Base-by-base conservation (phyloP, 352 stramenopile genomes). In the Phytopythium cucurbitacearum region DNA sequence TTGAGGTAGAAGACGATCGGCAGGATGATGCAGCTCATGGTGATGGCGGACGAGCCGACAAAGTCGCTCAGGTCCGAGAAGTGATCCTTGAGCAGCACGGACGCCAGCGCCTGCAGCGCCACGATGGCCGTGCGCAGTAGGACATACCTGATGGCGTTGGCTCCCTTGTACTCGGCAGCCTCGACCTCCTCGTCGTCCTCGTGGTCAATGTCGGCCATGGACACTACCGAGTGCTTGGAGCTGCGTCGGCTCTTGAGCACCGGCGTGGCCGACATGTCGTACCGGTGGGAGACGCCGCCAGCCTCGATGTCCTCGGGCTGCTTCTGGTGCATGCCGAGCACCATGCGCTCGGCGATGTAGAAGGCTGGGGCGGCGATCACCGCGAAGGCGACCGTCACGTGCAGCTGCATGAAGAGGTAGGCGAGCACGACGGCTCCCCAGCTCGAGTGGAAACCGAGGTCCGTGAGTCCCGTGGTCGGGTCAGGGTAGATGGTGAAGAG, bases 401-500 rank as follows among this genome's bases (percentile, higher is more conserved):
- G 62, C 3, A 70, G 59, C 34, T 66, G 62, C 62, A 72, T 76
- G 49, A 65, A 69, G 1, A 71, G 57, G 40, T 65, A 83, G 5
- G 64, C 69, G 9, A 78, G 48, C 3, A 73, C 62, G 11, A 72
- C 66, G 3, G 44, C 54, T 15, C 72, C 72, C 50, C 63, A 60
- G 54, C 67, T 47, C 11, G 64, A 59, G 13, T 59, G 45, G 47
- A 85, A 85, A 7, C 70, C 73, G 5, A 80, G 57, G 28, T 48
- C 51, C 5, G 63, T 70, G 34, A 76, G 54, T 3, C 46, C 57
- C 2, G 51, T 72, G 0, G 60, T 53, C 5, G 33, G 7, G 53
- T 76, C 53, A 7, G 69, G 67, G 64, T 72, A 83, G 46, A 89
- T 85, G 9, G 73, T 73, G 56, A 85, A 89, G 8, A 87, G 63